Percentiles rank a stretch among this genome's conserved stretches.
phyloP scores from a whole-genome alignment of 163 green algal species.

The Volvox carteri region DNA sequence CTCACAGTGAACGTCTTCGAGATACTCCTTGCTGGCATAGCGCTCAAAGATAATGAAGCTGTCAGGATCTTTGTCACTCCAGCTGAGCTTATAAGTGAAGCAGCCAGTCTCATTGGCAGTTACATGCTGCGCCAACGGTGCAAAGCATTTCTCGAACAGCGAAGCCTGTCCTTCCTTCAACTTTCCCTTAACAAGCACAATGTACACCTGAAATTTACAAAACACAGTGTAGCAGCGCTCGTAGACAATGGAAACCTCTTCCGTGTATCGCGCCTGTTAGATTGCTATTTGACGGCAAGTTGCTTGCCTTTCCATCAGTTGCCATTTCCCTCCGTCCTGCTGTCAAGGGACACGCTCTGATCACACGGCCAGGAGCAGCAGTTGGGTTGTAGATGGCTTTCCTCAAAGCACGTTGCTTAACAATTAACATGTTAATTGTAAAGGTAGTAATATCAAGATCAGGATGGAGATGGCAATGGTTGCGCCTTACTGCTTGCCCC shows the following conservation, averaged over 20 bases:
- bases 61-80: slow-evolving; percentile 24
- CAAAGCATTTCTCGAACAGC: slow-evolving; percentile 36
- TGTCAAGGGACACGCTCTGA: background rate
- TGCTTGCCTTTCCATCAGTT: slow-evolving; percentile 9
- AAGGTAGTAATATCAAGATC: too few species aligned
- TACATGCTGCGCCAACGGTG: slow-evolving; percentile 15
- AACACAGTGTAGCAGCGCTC: too few species aligned
- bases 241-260: too few species aligned
- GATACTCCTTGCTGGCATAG: slow-evolving; percentile 46
- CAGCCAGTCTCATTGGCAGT: slow-evolving; percentile 3
- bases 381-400: background rate
- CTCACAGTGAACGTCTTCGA: slow-evolving; percentile 48
- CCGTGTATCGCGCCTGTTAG: background rate
- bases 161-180: slow-evolving; percentile 30
- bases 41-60: slow-evolving; percentile 49
- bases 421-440: background rate
- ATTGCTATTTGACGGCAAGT: background rate
- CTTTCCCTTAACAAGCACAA: background rate
- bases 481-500: background rate
- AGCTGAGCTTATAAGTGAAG: slow-evolving; percentile 17
- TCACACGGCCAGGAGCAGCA: background rate
- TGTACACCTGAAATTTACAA: slow-evolving; percentile 11
- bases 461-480: background rate
- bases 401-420: background rate
- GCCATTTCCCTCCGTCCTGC: background rate